These are phyloP conservation scores for Nicotiana benthamiana DNA, from an alignment of 257 asterid genomes.

Conservation along the genomic window DNA sequence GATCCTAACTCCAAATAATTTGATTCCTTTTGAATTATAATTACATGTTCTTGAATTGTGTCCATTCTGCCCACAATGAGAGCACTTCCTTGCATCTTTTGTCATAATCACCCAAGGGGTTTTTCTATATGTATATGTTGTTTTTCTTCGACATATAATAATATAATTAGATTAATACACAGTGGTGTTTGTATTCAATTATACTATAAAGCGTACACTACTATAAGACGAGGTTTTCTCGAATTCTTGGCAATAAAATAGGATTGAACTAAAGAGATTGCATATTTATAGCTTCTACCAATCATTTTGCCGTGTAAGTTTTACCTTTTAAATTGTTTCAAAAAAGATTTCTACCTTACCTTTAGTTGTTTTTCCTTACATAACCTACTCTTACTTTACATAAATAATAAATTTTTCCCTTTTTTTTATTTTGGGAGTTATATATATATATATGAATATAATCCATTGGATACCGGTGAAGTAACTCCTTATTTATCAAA, in stretches of 20 bases:
- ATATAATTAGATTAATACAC: no score
- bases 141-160: no score
- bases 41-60: slow-evolving; percentile 26
- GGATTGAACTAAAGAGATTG: background rate
- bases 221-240: background rate
- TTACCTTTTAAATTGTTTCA: background rate
- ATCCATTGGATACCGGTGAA: background rate
- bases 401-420: background rate
- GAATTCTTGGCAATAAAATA: background rate
- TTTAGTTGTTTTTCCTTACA: background rate
- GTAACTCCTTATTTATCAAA: background rate
- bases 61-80: slow-evolving; percentile 30
- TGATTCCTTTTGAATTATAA: slow-evolving; percentile 19
- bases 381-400: background rate
- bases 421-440: background rate
- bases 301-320: background rate
- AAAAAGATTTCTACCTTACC: background rate
- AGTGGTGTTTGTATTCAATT: no score
- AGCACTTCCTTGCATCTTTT: slow-evolving; percentile 17
- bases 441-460: background rate
- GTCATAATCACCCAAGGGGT: background rate
- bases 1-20: slow-evolving; percentile 54
- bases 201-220: no score
- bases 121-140: no score
- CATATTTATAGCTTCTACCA: slow-evolving; percentile 2